These are phyloP conservation scores for Leishmania martiniquensis DNA, from an alignment of 208 protist species.

Conservation along the genomic window DNA sequence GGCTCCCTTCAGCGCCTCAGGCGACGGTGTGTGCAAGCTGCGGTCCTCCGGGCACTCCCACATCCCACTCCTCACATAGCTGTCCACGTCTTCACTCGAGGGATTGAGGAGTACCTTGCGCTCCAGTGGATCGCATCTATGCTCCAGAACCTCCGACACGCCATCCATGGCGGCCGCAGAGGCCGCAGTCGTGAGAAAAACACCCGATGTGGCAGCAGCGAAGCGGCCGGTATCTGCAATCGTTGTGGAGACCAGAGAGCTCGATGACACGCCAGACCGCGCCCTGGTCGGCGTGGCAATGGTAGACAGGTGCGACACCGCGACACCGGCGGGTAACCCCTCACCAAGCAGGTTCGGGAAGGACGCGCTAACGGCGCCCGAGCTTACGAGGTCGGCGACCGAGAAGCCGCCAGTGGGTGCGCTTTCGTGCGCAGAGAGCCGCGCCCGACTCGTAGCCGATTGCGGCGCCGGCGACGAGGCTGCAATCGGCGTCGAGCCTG, in stretches of 20 bases:
- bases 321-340: background rate
- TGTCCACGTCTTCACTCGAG: slow-evolving; percentile 7
- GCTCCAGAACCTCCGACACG: background rate
- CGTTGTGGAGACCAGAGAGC: slow-evolving; percentile 1
- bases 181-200: background rate
- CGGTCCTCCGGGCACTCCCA: background rate
- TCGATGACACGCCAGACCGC: background rate
- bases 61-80: too few relatives aligned
- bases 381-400: slow-evolving; percentile 11
- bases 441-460: slow-evolving; percentile 1
- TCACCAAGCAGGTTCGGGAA: slow-evolving; percentile 2
- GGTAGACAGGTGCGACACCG: slow-evolving; percentile 4
- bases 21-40: background rate
- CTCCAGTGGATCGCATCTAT: slow-evolving; percentile 34
- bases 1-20: background rate
- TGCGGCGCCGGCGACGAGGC: background rate
- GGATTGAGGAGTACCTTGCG: slow-evolving; percentile 25
- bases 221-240: background rate
- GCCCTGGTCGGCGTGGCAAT: slow-evolving; percentile 14
- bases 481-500: background rate
- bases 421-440: slow-evolving; percentile 15
- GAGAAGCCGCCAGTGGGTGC: slow-evolving; percentile 2
- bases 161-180: background rate
- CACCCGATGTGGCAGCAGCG: background rate
- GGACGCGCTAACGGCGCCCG: slow-evolving; percentile 9